Evolutionary conservation across 345 rosid genomes (phyloP), one percentile per base, ranked within the genome.

Genomic region (Arabis alpina): DNA sequence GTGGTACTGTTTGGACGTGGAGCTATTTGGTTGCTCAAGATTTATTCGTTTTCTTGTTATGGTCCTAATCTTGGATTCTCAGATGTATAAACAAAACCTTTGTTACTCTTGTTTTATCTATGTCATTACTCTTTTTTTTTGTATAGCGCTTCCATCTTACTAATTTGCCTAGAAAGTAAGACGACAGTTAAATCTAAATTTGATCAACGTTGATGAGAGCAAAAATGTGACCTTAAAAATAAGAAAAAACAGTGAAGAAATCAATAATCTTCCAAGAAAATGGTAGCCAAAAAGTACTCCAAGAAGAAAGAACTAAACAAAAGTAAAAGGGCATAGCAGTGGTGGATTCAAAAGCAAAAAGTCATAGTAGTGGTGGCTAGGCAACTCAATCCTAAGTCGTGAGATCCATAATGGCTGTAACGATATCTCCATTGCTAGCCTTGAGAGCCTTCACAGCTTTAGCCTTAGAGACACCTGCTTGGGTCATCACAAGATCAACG

Each of bases 321-420:
- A 39, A 48, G 13, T 16, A 8, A 47, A 37, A 54, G 5, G 12
- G 47, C 25, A 44, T 34, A 49, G 24, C 8, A 14, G 23, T 54
- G n/a, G n/a, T n/a, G n/a, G n/a, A n/a, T n/a, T n/a, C 56, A 25
- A 27, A 39, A 48, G 13, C 27, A 8, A 47, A 37, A 54, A 3
- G 12, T 48, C 25, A 44, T 54, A n/a, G 42, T 27, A 59, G 47
- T 47, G 19, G 53, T 30, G 61, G 39, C 27, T 71, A 28, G 32
- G 24, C 10, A 36, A 54, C 30, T 62, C 14, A 25, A 15, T 6
- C 0, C 25, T 80, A 86, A 30, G 83, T 81, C 5, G 93, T 85
- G 57, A 92, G 96, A 79, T 89, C 96, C 93, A 92, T 87, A 66
- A 89, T 89, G 14, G 96, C 97, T 61, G 87, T 76, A 68, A 91